Conservation (phyloP, 345 rosid genomes). For the Eucalyptus tenuipes region DNA sequence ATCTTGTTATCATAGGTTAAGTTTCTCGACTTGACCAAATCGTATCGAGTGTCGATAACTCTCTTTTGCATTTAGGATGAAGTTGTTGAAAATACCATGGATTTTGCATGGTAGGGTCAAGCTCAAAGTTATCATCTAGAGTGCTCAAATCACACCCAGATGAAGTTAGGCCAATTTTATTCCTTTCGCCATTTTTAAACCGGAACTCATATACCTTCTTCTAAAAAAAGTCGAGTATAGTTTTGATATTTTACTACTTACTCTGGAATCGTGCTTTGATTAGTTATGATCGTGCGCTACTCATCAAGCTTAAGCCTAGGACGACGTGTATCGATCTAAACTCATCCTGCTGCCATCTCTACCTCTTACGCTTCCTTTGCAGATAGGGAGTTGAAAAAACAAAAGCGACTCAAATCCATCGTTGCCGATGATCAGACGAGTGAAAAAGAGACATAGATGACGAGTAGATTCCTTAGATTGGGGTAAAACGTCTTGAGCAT, state of each 20-base stretch:
- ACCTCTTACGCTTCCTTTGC: not conserved
- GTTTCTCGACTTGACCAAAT: not conserved
- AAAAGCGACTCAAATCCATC: not conserved
- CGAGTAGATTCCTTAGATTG: not conserved
- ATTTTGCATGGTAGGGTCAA: not conserved
- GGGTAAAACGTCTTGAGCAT: not conserved
- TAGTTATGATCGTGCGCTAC: not conserved
- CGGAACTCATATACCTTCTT: not conserved
- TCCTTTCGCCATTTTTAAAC: not conserved
- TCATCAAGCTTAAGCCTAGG: not conserved
- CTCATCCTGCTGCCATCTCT: not conserved
- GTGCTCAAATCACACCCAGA: not conserved
- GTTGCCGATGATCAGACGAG: not conserved
- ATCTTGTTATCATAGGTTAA: not conserved
- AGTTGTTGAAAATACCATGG: not conserved
- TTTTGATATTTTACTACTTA: not conserved
- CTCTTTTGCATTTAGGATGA: not conserved
- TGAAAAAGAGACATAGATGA: not conserved
- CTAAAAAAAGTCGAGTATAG: not conserved
- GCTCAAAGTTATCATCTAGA: not conserved
- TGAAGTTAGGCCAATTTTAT: not conserved
- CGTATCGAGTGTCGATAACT: not conserved
- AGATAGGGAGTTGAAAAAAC: not conserved
- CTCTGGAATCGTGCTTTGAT: not conserved
- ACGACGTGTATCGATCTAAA: not conserved